Base-by-base conservation (phyloP, 106 monocot species). In the Amphibolis antarctica region DNA sequence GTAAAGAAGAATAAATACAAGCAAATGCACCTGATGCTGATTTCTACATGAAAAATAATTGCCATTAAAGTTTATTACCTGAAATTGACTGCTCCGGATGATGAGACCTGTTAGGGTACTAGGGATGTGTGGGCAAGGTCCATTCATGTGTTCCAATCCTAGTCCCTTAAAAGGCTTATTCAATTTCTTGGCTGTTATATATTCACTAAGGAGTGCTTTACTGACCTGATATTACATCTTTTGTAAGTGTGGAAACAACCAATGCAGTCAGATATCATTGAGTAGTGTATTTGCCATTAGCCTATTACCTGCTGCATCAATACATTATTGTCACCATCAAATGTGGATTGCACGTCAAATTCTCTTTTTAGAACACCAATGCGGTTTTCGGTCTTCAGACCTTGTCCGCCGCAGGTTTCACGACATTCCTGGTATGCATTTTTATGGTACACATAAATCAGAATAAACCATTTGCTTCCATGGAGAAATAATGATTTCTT, bases 351-450 rank as follows among this genome's bases (percentile, higher is more conserved):
- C 11, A 98, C 96, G 68, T 98, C 96, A 68, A 28, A 98, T 79
- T 98, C 96, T 52, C 84, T 77, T 77, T 86, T 89, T 14, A 87
- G 69, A 61, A 87, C 20, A 15, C 90, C 96, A 55, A 91, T 49
- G 14, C 81, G 86, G 65, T 98, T 98, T 59, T 98, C 90, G 47
- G 90, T 85, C 66, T 87, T 98, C n/a, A 98, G 44, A 20, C 96
- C 96, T 82, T 98, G 96, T n/a, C 96, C 96, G 11, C 96, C 90
- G 76, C 90, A 90, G 45, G 96, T 87, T 71, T 98, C 96, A 61
- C 96, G 90, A 43, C 96, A 98, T 68, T 98, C 90, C 90, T 89
- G 46, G 53, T 66, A 69, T 23, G 69, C 28, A 24, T 56, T 14
- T 19, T 42, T 29, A 42, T 60, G 22, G 43, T 17, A 28, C 31